Evolutionary conservation across 208 protist genomes (phyloP).

Genomic region (Acanthamoeba royreba): DNA sequence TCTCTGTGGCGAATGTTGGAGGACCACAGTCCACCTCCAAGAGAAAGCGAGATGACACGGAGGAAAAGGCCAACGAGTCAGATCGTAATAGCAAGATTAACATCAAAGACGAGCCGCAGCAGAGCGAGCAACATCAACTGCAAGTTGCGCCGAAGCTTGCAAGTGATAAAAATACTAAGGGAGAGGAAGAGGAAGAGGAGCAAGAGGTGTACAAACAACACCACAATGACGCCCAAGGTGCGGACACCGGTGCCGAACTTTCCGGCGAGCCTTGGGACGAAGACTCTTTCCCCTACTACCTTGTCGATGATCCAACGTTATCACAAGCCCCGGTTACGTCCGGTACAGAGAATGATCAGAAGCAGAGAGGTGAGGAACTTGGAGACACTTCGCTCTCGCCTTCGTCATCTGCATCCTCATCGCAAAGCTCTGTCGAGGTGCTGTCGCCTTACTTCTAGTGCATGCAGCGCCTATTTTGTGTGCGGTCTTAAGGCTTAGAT

Average conservation of each 20-base stretch:
- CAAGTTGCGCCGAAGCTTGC: not conserved
- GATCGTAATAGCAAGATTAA: not conserved
- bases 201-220: not conserved
- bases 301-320: not conserved
- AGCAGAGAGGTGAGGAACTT: too few relatives aligned
- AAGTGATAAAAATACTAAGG: not conserved
- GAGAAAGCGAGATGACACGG: not conserved
- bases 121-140: not conserved
- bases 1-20: not conserved
- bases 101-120: not conserved
- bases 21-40: not conserved
- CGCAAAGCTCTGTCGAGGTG: too few relatives aligned
- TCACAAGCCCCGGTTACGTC: too few relatives aligned
- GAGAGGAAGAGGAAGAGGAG: not conserved
- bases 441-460: too few relatives aligned
- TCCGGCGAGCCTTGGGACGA: not conserved
- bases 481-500: too few relatives aligned
- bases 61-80: not conserved
- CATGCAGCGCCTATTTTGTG: too few relatives aligned
- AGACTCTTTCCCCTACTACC: constrained; percentile 19
- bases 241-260: not conserved
- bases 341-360: too few relatives aligned
- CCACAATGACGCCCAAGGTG: not conserved
- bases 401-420: too few relatives aligned
- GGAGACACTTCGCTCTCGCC: too few relatives aligned